phyloP scores from a whole-genome alignment of 176 grass and related monocot species.

The Cymbopogon citratus region DNA sequence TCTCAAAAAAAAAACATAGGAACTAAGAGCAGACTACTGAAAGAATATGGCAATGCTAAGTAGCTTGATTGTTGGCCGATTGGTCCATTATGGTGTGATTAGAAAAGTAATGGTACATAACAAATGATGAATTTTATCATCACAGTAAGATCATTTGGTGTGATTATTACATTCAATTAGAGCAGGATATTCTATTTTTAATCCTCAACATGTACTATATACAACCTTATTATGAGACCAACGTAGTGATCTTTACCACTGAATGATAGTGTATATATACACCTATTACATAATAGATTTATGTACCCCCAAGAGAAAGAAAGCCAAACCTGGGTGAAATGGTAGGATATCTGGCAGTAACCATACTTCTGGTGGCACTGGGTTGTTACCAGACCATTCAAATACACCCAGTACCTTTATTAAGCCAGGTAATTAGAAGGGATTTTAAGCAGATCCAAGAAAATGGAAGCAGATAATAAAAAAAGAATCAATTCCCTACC shows the following conservation, averaged over 20 bases:
- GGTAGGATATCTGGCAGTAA: slow-evolving; percentile 70
- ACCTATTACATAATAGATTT: not conserved
- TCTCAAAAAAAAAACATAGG: too few species aligned
- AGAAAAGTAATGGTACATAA: not conserved
- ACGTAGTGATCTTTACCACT: not conserved
- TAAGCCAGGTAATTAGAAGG: slow-evolving; percentile 18
- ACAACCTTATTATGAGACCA: too few species aligned
- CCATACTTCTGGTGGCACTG: slow-evolving; percentile 87
- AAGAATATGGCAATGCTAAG: too few species aligned
- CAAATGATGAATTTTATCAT: too few species aligned
- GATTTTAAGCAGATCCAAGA: slow-evolving; percentile 2
- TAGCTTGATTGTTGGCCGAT: too few species aligned
- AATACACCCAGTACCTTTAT: slow-evolving; percentile 91
- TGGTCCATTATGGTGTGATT: not conserved
- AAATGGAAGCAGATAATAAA: slow-evolving; percentile 13
- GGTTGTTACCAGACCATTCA: slow-evolving; percentile 97
- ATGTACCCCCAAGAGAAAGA: not conserved
- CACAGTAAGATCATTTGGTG: too few species aligned
- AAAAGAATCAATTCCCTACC: slow-evolving; percentile 21
- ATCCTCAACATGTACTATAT: too few species aligned
- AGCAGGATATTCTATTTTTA: too few species aligned
- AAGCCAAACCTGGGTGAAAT: slow-evolving; percentile 67
- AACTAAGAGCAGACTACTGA: too few species aligned
- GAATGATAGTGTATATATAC: not conserved
- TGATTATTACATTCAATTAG: too few species aligned